These are phyloP conservation scores for Aspergillus glaucus DNA, from an alignment of 2,329 filamentous ascomycete genomes.

Conservation along the genomic window DNA sequence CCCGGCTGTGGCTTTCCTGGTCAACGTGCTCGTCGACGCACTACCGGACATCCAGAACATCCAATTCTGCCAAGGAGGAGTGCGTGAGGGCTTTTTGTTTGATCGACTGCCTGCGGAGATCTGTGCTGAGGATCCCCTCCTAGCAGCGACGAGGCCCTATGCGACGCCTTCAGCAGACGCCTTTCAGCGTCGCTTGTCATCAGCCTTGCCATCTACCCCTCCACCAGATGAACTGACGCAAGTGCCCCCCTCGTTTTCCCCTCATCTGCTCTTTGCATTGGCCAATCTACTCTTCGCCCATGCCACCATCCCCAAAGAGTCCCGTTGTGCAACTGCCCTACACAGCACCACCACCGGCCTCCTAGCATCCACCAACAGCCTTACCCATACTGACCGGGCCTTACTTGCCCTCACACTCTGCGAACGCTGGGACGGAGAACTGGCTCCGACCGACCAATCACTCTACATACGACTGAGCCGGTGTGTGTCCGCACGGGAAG, in stretches of 20 bases:
- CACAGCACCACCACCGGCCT: conserved; percentile 64
- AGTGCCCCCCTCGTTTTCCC: conserved; percentile 39
- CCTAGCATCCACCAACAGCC: conserved; percentile 62
- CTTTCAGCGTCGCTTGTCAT: conserved; percentile 45
- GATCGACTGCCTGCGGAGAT: conserved; percentile 57
- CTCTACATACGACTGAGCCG: conserved; percentile 50
- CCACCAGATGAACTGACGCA: conserved; percentile 13
- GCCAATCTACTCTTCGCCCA: conserved; percentile 55
- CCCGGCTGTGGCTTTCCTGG: conserved; percentile 72
- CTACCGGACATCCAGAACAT: conserved; percentile 67
- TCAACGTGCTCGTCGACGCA: conserved; percentile 65
- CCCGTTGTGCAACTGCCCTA: conserved; percentile 61
- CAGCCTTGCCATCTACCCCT: conserved; percentile 38
- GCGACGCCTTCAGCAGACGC: conserved; percentile 43
- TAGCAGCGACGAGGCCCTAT: conserved; percentile 53
- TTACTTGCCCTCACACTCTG: conserved; percentile 65
- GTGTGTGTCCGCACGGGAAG: conserved; percentile 48
- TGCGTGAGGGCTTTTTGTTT: conserved; percentile 76
- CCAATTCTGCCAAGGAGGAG: conserved; percentile 81
- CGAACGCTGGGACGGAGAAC: conserved; percentile 65
- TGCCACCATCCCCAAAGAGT: conserved; percentile 47
- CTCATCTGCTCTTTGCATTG: conserved; percentile 49
- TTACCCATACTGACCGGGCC: conserved; percentile 66
- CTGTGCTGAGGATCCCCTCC: conserved; percentile 61
- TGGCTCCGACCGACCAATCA: conserved; percentile 52